Percentiles rank a stretch among this genome's conserved stretches.
phyloP scores from a whole-genome alignment of 2,329 filamentous ascomycete species.

The Botrytis pseudocinerea region DNA sequence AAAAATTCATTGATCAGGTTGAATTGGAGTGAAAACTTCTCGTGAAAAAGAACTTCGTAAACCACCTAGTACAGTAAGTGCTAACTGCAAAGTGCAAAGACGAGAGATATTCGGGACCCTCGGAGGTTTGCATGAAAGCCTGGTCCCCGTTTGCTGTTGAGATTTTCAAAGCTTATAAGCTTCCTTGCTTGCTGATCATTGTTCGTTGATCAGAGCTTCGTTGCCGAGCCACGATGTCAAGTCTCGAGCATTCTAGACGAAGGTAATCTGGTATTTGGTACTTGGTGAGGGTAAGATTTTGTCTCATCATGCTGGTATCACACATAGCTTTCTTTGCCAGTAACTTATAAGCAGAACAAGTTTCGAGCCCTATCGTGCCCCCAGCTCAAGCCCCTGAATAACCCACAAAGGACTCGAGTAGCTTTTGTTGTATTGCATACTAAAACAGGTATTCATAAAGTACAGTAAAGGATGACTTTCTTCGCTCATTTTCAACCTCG shows the following conservation, averaged over 20 bases:
- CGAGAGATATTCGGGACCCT: not conserved
- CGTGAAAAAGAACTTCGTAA: not conserved
- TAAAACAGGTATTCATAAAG: conserved; percentile 18
- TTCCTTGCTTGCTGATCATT: not conserved
- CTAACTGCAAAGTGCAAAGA: not conserved
- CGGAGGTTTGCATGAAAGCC: not conserved
- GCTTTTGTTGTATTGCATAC: not conserved
- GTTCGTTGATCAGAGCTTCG: not conserved
- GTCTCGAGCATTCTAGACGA: not conserved
- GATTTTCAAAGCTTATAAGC: not conserved
- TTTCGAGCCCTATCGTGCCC: not conserved
- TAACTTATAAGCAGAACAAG: not conserved
- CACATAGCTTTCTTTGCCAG: not conserved
- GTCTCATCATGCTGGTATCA: not conserved
- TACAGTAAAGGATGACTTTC: conserved; percentile 20
- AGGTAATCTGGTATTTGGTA: not conserved
- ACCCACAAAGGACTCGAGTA: no score
- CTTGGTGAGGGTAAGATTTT: not conserved
- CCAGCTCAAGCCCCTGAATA: not conserved
- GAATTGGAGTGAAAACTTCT: not conserved
- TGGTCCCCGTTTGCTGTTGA: not conserved
- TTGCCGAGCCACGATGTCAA: not conserved
- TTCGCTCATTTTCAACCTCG: not conserved
- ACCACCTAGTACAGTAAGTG: not conserved
- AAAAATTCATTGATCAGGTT: not conserved